A percentile compares a stretch with the other conserved stretches of the same genome.
Evolutionary conservation across 2,329 filamentous ascomycete species (phyloP).

Genomic region (Aspergillus versicolor): DNA sequence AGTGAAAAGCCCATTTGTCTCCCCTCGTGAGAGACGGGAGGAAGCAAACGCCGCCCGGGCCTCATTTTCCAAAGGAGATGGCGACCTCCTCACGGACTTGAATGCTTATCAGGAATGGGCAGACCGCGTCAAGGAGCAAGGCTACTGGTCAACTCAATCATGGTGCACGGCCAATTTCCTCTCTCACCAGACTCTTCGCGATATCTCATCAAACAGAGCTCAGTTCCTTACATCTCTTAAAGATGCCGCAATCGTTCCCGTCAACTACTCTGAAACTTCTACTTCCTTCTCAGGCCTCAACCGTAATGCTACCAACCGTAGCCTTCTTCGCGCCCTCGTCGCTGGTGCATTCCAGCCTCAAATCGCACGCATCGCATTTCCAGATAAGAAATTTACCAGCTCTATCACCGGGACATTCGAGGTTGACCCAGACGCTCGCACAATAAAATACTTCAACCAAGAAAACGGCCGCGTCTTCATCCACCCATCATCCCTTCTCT

Average conservation of each 20-base stretch:
- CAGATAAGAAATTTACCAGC: constrained; percentile 90
- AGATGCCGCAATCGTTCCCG: constrained; percentile 75
- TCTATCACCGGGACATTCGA: constrained; percentile 87
- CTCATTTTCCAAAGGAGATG: constrained; percentile 73
- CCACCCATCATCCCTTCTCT: constrained; percentile 84
- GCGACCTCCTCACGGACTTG: constrained; percentile 85
- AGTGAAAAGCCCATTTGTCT: constrained; percentile 80
- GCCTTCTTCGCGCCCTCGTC: constrained; percentile 67
- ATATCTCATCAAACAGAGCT: constrained; percentile 80
- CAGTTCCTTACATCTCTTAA: constrained; percentile 85
- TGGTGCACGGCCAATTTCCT: constrained; percentile 89
- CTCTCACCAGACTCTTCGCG: constrained; percentile 76
- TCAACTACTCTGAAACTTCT: constrained; percentile 46
- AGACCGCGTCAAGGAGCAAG: constrained; percentile 55
- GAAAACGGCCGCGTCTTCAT: constrained; percentile 87
- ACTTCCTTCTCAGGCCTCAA: constrained; percentile 42
- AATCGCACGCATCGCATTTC: constrained; percentile 86
- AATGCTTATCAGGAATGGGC: constrained; percentile 82
- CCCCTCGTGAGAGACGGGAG: constrained; percentile 78
- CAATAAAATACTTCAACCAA: constrained; percentile 89
- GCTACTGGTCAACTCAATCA: constrained; percentile 49
- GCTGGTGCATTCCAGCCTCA: constrained; percentile 79
- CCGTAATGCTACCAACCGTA: constrained; percentile 36
- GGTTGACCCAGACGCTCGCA: constrained; percentile 85
- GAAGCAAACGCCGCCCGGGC: constrained; percentile 74